Percentiles rank a stretch among this genome's conserved stretches.
Conservation (phyloP, 2,329 filamentous ascomycete genomes). For the Xylaria sp. region DNA sequence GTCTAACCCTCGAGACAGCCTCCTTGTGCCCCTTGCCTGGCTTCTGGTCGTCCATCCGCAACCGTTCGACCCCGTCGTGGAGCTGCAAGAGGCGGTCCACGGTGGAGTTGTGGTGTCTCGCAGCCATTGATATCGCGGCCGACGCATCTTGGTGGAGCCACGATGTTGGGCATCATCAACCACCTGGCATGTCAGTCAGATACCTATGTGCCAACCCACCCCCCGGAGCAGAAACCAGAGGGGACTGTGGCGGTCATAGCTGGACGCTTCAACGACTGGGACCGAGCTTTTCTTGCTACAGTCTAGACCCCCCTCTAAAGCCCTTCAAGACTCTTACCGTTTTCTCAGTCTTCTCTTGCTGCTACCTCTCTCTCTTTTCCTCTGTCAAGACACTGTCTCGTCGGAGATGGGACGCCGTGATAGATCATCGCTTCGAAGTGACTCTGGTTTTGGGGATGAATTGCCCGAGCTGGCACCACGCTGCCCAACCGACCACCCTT, state of each 20-base stretch:
- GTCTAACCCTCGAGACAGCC: slow-evolving; percentile 1
- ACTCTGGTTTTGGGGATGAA: slow-evolving; percentile 53
- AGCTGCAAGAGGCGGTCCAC: slow-evolving; percentile 39
- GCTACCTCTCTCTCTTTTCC: slow-evolving; percentile 40
- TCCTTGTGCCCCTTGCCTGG: not conserved
- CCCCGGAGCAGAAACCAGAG: slow-evolving; percentile 36
- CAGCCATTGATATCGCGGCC: slow-evolving; percentile 47
- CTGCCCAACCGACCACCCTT: slow-evolving; percentile 48
- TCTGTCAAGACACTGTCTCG: slow-evolving; percentile 43
- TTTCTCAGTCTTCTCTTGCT: slow-evolving; percentile 33
- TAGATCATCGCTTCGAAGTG: slow-evolving; percentile 51
- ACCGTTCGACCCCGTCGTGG: slow-evolving; percentile 32
- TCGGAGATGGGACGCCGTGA: slow-evolving; percentile 53
- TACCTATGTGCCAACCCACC: slow-evolving; percentile 31
- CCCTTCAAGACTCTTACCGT: slow-evolving; percentile 26
- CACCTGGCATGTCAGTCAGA: slow-evolving; percentile 37
- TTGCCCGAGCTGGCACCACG: slow-evolving; percentile 47
- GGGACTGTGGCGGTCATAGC: slow-evolving; percentile 22
- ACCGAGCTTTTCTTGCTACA: slow-evolving; percentile 31
- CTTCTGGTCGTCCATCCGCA: slow-evolving; percentile 22
- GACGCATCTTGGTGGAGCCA: slow-evolving; percentile 49
- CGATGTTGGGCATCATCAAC: slow-evolving; percentile 50
- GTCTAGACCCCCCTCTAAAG: slow-evolving; percentile 32
- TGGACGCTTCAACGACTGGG: slow-evolving; percentile 27
- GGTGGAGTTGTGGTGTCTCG: slow-evolving; percentile 42